A percentile compares a stretch with the other conserved stretches of the same genome.
phyloP scores from a whole-genome alignment of 148 eudicot species.

The Oxyria digyna region DNA sequence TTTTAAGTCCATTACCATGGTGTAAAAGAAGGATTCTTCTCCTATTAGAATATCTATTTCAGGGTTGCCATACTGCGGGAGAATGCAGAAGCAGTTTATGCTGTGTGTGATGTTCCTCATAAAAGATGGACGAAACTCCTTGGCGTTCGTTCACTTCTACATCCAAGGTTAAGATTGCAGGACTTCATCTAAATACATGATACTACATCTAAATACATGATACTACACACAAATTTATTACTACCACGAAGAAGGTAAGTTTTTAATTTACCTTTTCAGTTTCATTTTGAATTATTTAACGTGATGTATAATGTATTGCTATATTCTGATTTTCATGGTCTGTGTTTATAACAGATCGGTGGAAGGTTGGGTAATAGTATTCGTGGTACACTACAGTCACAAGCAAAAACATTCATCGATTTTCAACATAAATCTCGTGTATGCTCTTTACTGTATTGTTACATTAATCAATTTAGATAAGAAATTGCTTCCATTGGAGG shows the following conservation, averaged over 20 bases:
- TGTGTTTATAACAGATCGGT: conserved; percentile 59
- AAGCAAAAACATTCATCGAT: conserved; percentile 90
- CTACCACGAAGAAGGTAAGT: conserved; percentile 77
- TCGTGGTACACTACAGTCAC: conserved; percentile 95
- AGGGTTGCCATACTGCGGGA: conserved; percentile 97
- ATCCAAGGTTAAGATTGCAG: conserved; percentile 72
- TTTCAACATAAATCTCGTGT: conserved; percentile 96
- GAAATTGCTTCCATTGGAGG: not conserved
- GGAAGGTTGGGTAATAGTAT: conserved; percentile 99
- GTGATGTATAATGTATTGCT: not conserved
- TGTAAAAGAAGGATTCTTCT: not conserved
- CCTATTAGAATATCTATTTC: conserved; percentile 15
- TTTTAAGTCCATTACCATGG: not conserved
- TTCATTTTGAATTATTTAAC: conserved; percentile 2
- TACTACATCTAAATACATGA: conserved; percentile 55
- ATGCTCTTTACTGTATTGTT: conserved; percentile 18
- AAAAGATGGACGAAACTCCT: conserved; percentile 99
- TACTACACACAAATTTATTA: conserved; percentile 80
- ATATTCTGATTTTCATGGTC: conserved; percentile 21
- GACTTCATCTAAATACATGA: too few relatives aligned
- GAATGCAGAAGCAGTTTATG: conserved; percentile 96
- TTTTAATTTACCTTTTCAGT: not conserved
- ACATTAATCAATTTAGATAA: not conserved
- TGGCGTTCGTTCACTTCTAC: conserved; percentile 91
- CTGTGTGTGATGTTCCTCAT: conserved; percentile 97